These are phyloP conservation scores for Boletus vermiculosoides DNA, from an alignment of 768 basidiomycete species.

Conservation along the genomic window DNA sequence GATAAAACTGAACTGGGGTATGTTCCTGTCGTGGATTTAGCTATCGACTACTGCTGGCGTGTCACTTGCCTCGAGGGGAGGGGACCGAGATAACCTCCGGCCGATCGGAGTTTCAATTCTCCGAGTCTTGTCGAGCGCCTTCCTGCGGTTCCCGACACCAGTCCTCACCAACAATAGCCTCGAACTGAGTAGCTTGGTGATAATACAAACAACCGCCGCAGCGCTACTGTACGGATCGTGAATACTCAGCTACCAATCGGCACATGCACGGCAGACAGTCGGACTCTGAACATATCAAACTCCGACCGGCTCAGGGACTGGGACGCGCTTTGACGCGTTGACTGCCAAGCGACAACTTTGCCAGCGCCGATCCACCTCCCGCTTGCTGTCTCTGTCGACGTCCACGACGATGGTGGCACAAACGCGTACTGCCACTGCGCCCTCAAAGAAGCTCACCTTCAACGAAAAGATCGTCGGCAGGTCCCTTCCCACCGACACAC, in stretches of 20 bases:
- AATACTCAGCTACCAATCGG: neutral
- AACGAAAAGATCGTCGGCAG: constrained; percentile 79
- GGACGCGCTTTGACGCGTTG: constrained; percentile 18
- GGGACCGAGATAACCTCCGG: neutral
- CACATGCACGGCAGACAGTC: neutral
- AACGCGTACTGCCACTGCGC: constrained; percentile 56
- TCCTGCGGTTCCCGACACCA: neutral
- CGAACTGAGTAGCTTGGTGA: too few species aligned
- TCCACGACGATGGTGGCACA: constrained; percentile 64
- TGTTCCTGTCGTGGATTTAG: neutral
- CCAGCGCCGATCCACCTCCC: constrained; percentile 3
- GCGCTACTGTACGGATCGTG: neutral
- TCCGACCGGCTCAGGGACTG: constrained; percentile 3
- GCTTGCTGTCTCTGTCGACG: neutral
- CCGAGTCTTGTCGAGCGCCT: neutral
- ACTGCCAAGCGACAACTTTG: neutral
- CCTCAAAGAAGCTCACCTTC: constrained; percentile 68
- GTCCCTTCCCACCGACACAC: constrained; percentile 72
- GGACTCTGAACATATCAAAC: constrained; percentile 1
- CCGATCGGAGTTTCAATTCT: neutral
- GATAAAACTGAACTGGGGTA: neutral
- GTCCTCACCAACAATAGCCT: neutral
- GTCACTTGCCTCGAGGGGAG: neutral
- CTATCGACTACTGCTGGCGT: neutral
- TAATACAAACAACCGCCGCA: neutral